Percentiles rank a stretch among this genome's conserved stretches.
Evolutionary conservation across 345 rosid genomes (phyloP).

Genomic region (Gossypium rotundifolium): DNA sequence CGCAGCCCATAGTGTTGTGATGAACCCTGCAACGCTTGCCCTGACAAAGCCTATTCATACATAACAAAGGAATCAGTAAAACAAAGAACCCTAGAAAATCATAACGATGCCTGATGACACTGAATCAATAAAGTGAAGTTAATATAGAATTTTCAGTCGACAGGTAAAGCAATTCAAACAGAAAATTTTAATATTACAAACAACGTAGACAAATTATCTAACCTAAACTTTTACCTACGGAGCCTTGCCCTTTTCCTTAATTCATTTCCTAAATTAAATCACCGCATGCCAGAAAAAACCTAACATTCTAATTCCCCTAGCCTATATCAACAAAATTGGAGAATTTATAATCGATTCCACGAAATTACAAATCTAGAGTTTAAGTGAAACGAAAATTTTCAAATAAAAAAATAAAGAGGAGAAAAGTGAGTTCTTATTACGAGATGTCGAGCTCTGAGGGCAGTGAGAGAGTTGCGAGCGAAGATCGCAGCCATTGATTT

Average conservation of each 20-base stretch:
- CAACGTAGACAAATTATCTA: neutral
- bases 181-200: neutral
- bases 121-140: neutral
- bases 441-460: conserved; percentile 38
- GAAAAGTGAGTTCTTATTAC: neutral
- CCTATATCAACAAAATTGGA: neutral
- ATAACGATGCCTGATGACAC: neutral
- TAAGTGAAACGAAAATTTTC: neutral
- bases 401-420: neutral
- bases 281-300: neutral
- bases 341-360: neutral
- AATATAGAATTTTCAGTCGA: too few relatives aligned
- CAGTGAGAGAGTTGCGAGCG: conserved; percentile 74
- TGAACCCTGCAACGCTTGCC: conserved; percentile 50
- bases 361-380: neutral
- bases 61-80: neutral
- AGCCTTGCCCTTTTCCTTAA: neutral
- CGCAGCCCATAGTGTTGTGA: conserved; percentile 37
- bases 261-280: neutral
- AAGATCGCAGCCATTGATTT: conserved; percentile 60
- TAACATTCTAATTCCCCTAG: neutral
- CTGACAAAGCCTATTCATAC: conserved; percentile 42
- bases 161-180: too few relatives aligned
- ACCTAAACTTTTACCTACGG: neutral
- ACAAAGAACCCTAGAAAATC: neutral